Percentiles rank a stretch among this genome's conserved stretches.
Evolutionary conservation across 163 green algal genomes (phyloP).

Genomic region (Prototheca cutis): DNA sequence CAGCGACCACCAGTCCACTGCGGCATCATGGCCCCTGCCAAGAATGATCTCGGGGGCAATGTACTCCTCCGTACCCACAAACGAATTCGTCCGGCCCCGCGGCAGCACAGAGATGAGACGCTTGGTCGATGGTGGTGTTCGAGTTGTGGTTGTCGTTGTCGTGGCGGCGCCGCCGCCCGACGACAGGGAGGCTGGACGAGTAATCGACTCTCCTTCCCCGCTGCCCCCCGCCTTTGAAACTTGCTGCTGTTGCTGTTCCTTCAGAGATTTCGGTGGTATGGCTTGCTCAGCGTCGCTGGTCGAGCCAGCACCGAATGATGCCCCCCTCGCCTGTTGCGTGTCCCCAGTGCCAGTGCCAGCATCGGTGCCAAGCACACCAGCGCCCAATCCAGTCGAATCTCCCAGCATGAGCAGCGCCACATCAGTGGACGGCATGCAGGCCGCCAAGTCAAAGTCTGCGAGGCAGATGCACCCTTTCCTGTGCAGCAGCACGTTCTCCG

Average conservation of each 20-base stretch:
- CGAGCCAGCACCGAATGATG: no score
- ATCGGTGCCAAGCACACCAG: no score
- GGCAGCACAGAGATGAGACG: conserved; percentile 60
- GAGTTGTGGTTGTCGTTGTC: neutral
- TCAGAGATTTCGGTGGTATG: no score
- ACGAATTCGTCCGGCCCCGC: conserved; percentile 72
- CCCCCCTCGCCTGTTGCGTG: no score
- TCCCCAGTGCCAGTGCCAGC: no score
- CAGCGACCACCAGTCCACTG: conserved; percentile 86
- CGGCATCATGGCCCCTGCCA: conserved; percentile 57
- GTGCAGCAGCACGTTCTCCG: conserved; percentile 95
- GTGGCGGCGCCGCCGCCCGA: neutral
- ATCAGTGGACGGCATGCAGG: conserved; percentile 12
- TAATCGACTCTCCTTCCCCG: no score
- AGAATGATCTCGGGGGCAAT: conserved; percentile 86
- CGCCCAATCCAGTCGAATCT: no score
- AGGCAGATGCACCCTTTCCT: conserved; percentile 71
- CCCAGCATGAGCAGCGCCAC: no score
- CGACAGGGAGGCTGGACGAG: no score
- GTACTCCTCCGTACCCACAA: conserved; percentile 94
- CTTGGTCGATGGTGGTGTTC: neutral
- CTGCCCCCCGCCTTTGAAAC: no score
- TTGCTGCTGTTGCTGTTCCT: no score
- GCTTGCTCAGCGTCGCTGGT: no score
- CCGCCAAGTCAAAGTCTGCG: conserved; percentile 86